Conservation (phyloP, 2,329 filamentous ascomycete species). For the Exophiala alcalophila region DNA sequence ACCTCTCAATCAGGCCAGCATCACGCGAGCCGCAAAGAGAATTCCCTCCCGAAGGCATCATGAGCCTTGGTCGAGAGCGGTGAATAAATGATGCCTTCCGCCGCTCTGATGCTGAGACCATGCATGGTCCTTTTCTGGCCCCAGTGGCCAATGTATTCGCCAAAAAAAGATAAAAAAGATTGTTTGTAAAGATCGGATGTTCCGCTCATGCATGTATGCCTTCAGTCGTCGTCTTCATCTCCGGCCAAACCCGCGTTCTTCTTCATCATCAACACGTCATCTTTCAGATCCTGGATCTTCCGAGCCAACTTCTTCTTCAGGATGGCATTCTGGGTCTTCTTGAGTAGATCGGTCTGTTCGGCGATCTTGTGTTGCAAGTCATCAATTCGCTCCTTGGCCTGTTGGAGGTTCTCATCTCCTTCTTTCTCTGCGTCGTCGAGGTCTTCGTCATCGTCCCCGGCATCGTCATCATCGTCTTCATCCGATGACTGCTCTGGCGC, state of each 20-base stretch:
- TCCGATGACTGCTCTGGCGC: slow-evolving; percentile 22
- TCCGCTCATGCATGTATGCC: too few species aligned
- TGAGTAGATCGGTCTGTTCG: slow-evolving; percentile 43
- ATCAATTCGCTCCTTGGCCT: slow-evolving; percentile 41
- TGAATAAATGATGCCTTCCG: too few species aligned
- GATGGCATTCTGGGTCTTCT: slow-evolving; percentile 23
- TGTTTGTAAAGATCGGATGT: too few species aligned
- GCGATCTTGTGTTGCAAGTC: slow-evolving; percentile 46
- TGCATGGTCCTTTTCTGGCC: too few species aligned
- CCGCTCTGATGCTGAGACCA: too few species aligned
- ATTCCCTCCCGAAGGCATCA: too few species aligned
- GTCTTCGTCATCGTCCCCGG: slow-evolving; percentile 43
- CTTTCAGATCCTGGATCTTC: slow-evolving; percentile 37
- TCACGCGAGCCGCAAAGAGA: too few species aligned
- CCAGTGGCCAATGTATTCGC: too few species aligned
- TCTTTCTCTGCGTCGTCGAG: slow-evolving; percentile 44
- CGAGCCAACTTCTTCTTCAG: slow-evolving; percentile 41
- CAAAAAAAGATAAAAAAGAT: too few species aligned
- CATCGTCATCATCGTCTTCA: slow-evolving; percentile 36
- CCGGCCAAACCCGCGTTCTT: slow-evolving; percentile 26
- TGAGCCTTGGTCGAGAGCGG: too few species aligned
- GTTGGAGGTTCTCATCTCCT: slow-evolving; percentile 33
- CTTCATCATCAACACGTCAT: slow-evolving; percentile 29
- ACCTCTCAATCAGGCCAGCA: too few species aligned
- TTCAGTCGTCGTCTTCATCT: slow-evolving; percentile 29